Evolutionary conservation across 2,329 filamentous ascomycete genomes (phyloP), one percentile per base, ranked within the genome.

Genomic region (Ustulina deusta): DNA sequence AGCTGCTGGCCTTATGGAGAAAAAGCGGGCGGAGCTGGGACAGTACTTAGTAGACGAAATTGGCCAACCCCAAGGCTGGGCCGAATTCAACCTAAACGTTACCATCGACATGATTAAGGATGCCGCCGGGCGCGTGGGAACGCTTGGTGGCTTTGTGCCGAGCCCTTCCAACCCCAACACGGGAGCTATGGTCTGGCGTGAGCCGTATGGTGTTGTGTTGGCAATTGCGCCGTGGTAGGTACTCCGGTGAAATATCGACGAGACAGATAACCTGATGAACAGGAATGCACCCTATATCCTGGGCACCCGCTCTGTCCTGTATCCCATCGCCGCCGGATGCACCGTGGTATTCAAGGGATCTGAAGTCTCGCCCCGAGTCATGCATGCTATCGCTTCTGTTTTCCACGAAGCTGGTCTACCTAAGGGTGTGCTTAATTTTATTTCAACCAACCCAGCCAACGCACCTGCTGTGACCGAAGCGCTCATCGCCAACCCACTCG

Each of bases 141-240:
- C 80, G 57, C 71, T 78, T 40, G 81, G 77, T 1, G 76, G 73
- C 44, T 75, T 81, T 25, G 71, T 74, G n/a, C 80, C 81, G 4
- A 74, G 75, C 10, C 71, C 78, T 1, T 65, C 72, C 1, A 73
- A 86, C 17, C 82, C 87, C 42, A 85, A 83, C 0, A 83, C 84
- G 27, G 83, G 81, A 56, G 92, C 89, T 0, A 82, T 96, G 71
- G 81, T 97, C 3, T 80, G 90, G 70, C 90, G 89, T 76, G 91
- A 94, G 79, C 93, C 93, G 0, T 93, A 88, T 73, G 93, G 93
- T 1, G 93, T 96, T 7, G 85, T 94, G 17, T 81, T 97, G 34
- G 90, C 88, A 2, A 93, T 97, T 78, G 92, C 91, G 2, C 92
- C 93, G 10, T 97, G 93, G 93, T 94, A 83, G 73, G 81, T 63